Conservation (phyloP, 2,329 filamentous ascomycete species). For the Epichloe typhina region DNA sequence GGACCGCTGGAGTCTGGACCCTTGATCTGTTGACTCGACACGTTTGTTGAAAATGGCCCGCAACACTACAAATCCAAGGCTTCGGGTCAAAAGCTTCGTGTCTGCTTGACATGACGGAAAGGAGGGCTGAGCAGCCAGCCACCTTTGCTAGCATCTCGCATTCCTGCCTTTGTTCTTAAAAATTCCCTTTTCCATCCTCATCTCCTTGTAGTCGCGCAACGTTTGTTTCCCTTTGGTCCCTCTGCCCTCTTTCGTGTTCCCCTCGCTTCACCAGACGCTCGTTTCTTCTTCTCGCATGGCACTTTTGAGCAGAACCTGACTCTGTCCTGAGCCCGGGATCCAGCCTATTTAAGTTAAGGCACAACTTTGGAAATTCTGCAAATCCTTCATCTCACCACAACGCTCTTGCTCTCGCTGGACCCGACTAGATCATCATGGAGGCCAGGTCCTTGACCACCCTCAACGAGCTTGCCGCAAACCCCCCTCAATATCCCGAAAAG, state of each 20-base stretch:
- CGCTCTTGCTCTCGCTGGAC: neutral
- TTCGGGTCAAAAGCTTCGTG: neutral
- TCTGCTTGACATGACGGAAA: neutral
- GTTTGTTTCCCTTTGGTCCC: neutral
- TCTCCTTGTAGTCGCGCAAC: neutral
- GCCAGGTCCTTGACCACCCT: conserved; percentile 72
- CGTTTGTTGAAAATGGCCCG: neutral
- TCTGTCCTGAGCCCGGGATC: neutral
- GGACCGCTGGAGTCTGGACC: neutral
- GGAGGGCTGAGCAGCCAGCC: neutral
- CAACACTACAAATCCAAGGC: neutral
- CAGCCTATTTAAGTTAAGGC: neutral
- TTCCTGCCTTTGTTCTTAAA: neutral
- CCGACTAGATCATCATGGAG: conserved; percentile 39
- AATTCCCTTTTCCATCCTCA: neutral
- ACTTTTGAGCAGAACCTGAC: neutral
- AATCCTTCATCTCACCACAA: neutral
- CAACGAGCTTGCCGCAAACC: conserved; percentile 70
- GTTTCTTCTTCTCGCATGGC: neutral
- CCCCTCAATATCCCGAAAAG: conserved; percentile 77
- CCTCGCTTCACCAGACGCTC: neutral
- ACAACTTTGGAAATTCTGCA: neutral
- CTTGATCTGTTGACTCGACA: neutral
- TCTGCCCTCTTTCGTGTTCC: neutral
- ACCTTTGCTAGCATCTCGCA: neutral